These are phyloP conservation scores for Halophytophthora batemanensis DNA, from an alignment of 352 stramenopile species.

Conservation along the genomic window DNA sequence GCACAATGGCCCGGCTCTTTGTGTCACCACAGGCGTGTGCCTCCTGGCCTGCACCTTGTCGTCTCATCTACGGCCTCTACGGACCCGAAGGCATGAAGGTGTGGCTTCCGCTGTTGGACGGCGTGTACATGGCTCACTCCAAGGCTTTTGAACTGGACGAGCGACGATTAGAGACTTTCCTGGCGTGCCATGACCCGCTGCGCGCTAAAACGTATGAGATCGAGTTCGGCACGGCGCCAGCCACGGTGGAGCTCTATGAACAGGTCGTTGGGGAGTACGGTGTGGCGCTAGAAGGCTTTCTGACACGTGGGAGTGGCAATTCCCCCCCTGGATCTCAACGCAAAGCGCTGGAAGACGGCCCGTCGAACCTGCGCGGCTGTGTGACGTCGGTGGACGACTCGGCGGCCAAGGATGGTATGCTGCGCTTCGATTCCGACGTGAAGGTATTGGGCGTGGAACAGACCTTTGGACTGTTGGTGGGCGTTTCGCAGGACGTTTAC, in stretches of 20 bases:
- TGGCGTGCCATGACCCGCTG: slow-evolving; percentile 76
- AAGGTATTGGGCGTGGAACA: slow-evolving; percentile 65
- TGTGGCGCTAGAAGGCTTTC: slow-evolving; percentile 48
- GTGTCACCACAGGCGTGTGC: slow-evolving; percentile 34
- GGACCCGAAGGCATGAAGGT: slow-evolving; percentile 67
- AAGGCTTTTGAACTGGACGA: slow-evolving; percentile 57
- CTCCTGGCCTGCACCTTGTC: slow-evolving; percentile 59
- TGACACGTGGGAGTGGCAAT: slow-evolving; percentile 17
- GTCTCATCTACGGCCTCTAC: slow-evolving; percentile 70
- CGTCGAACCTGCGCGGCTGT: slow-evolving; percentile 47
- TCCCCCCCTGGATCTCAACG: slow-evolving; percentile 10
- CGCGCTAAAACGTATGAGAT: slow-evolving; percentile 81
- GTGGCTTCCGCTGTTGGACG: slow-evolving; percentile 76
- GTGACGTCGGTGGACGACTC: slow-evolving; percentile 60
- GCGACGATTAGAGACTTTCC: slow-evolving; percentile 53
- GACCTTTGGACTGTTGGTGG: slow-evolving; percentile 68
- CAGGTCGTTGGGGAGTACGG: slow-evolving; percentile 75
- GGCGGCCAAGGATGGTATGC: slow-evolving; percentile 55
- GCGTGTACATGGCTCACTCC: slow-evolving; percentile 61
- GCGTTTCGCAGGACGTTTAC: slow-evolving; percentile 80
- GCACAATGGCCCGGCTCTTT: slow-evolving; percentile 52
- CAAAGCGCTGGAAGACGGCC: slow-evolving; percentile 31
- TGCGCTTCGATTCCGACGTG: slow-evolving; percentile 77
- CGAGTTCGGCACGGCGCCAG: slow-evolving; percentile 64
- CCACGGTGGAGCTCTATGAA: slow-evolving; percentile 64